Percentiles rank a stretch among this genome's conserved stretches.
These are phyloP conservation scores for Trichoderma sp. DNA, from an alignment of 2,329 filamentous ascomycete genomes.

Conservation along the genomic window DNA sequence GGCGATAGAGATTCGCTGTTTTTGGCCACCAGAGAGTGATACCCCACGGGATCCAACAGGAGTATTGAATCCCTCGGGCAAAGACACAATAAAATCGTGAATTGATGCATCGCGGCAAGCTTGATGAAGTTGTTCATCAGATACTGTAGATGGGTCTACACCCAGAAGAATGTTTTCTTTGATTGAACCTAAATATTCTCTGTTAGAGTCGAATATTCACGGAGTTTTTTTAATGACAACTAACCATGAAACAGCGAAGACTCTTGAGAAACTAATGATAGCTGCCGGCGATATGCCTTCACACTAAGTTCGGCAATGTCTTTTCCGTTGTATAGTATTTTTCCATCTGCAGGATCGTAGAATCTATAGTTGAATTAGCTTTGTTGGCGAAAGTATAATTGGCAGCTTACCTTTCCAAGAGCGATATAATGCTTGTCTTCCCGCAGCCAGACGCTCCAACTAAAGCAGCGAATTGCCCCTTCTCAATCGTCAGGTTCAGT, in stretches of 20 bases:
- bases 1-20: conserved; percentile 57
- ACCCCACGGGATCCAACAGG: conserved; percentile 58
- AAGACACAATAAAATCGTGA: conserved; percentile 55
- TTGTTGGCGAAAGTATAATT: not conserved
- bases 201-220: not conserved
- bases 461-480: conserved; percentile 67
- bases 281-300: conserved; percentile 29
- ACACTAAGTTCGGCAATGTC: conserved; percentile 25
- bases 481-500: conserved; percentile 61
- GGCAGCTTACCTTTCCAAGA: conserved; percentile 31
- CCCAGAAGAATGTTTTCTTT: conserved; percentile 30
- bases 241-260: conserved; percentile 32
- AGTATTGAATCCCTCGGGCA: conserved; percentile 50
- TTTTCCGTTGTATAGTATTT: conserved; percentile 3
- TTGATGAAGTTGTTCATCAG: conserved; percentile 17
- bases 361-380: conserved; percentile 24
- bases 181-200: conserved; percentile 12
- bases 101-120: conserved; percentile 51
- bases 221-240: not conserved
- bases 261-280: conserved; percentile 33
- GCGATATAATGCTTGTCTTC: conserved; percentile 36
- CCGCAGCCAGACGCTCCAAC: conserved; percentile 65
- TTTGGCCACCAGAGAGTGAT: conserved; percentile 55
- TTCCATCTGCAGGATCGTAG: conserved; percentile 26
- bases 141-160: not conserved